Evolutionary conservation across 306 rosid genomes (phyloP), one percentile per base, ranked within the genome.

Genomic region (Vigna mungo): DNA sequence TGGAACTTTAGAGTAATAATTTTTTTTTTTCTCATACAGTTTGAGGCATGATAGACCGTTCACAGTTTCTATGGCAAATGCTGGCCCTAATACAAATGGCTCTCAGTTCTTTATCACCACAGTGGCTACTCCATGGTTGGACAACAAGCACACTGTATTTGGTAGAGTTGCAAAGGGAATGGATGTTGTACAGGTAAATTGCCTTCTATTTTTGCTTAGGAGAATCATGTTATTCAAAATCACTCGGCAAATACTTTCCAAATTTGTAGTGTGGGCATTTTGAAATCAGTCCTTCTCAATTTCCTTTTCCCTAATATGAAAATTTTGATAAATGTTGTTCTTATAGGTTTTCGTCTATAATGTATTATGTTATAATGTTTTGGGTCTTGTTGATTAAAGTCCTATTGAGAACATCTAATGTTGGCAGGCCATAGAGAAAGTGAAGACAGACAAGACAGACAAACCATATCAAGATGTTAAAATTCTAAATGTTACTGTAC

Each of bases 61-160:
- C 90, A 95, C 97, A 0, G 74, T 92, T 49, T 95, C 99, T 64
- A 95, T 95, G 99, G 99, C 99, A 70, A 95, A 95, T 84, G 99
- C 97, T 0, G 99, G 99, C 34, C 93, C 82, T 34, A 92, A 95
- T 78, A 82, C 97, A 55, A 95, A 95, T 69, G 99, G 99, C 56
- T 95, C 99, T 79, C 97, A 95, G 85, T 95, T 95, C 85, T 95
- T 95, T 83, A 89, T 95, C 89, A 95, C 99, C 65, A 95, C 99
- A 13, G 99, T 92, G 65, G 99, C 99, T 75, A 95, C 99, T 82
- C 96, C 99, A 59, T 95, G 99, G 99, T 83, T 95, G 66, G 99
- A 95, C 85, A 95, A 87, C 90, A 95, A 95, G 82, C 99, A 95
- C 81, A 90, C 97, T 2, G 97, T 95, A 80, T 95, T 95, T 81